Conservation (phyloP, 495 filamentous ascomycete species). For the Xylaria grammica region DNA sequence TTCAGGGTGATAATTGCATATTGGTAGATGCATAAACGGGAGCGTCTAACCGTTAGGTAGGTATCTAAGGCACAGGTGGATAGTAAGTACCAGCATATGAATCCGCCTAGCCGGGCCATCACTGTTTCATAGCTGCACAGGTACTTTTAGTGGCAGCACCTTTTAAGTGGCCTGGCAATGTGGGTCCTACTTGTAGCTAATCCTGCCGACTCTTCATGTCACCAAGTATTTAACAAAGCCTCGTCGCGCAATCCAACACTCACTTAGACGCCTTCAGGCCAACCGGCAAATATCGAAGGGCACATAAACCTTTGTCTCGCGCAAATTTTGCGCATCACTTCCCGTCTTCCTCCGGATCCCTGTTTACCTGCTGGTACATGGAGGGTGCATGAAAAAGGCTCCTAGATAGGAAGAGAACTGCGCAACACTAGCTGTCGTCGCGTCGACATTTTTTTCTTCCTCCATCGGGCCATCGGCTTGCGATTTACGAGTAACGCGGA, state of each 20-base stretch:
- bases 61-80: too few relatives aligned
- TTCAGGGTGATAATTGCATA: background rate
- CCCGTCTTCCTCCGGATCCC: background rate
- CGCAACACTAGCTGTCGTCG: background rate
- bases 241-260: background rate
- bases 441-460: slow-evolving; percentile 1
- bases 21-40: background rate
- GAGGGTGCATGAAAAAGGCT: background rate
- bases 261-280: slow-evolving; percentile 1
- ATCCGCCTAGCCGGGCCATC: too few relatives aligned
- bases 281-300: background rate
- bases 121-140: too few relatives aligned
- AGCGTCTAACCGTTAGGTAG: background rate
- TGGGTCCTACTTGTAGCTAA: slow-evolving; percentile 3
- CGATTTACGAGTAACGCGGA: background rate
- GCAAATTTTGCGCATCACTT: background rate
- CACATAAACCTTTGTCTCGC: slow-evolving; percentile 4
- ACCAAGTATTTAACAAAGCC: background rate
- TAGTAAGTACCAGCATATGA: too few relatives aligned
- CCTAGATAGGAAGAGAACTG: background rate
- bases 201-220: slow-evolving; percentile 9
- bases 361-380: background rate
- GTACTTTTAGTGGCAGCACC: too few relatives aligned
- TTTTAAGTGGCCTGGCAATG: background rate
- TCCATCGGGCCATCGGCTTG: background rate